A percentile compares a stretch with the other conserved stretches of the same genome.
Conservation (phyloP, 2,329 filamentous ascomycete species). For the Purpureocillium lavendulum region DNA sequence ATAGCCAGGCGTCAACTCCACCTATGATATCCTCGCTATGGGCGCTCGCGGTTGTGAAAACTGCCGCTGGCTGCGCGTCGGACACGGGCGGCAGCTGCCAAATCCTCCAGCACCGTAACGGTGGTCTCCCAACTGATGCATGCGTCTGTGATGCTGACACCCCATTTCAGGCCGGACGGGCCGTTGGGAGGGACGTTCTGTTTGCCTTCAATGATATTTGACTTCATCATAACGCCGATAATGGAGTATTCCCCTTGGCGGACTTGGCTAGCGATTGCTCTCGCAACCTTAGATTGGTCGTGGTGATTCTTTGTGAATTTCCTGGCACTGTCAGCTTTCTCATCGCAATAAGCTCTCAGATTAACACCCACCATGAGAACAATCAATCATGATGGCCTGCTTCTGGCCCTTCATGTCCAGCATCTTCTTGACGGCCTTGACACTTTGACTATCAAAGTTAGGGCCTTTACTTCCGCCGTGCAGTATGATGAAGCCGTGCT, state of each 20-base stretch:
- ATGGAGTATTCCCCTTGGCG: conserved; percentile 80
- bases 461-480: conserved; percentile 86
- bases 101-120: conserved; percentile 69
- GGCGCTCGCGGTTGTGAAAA: too few species aligned
- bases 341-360: conserved; percentile 7
- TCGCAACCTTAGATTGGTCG: conserved; percentile 91
- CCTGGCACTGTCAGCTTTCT: too few species aligned
- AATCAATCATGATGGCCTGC: conserved; percentile 94
- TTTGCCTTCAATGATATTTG: conserved; percentile 86
- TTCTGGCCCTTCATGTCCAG: conserved; percentile 76
- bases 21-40: too few species aligned
- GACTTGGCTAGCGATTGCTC: conserved; percentile 74
- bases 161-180: conserved; percentile 69
- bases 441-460: conserved; percentile 84
- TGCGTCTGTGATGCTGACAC: conserved; percentile 90
- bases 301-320: conserved; percentile 94
- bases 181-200: conserved; percentile 85
- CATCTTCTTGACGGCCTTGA: conserved; percentile 69
- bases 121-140: conserved; percentile 93
- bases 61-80: conserved; percentile 51
- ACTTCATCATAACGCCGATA: conserved; percentile 98
- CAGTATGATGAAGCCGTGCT: conserved; percentile 95
- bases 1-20: too few species aligned
- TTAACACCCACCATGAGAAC: conserved; percentile 70
- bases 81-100: conserved; percentile 74